Evolutionary conservation across 345 rosid species (phyloP).

Genomic region (Dovyalis caffra): DNA sequence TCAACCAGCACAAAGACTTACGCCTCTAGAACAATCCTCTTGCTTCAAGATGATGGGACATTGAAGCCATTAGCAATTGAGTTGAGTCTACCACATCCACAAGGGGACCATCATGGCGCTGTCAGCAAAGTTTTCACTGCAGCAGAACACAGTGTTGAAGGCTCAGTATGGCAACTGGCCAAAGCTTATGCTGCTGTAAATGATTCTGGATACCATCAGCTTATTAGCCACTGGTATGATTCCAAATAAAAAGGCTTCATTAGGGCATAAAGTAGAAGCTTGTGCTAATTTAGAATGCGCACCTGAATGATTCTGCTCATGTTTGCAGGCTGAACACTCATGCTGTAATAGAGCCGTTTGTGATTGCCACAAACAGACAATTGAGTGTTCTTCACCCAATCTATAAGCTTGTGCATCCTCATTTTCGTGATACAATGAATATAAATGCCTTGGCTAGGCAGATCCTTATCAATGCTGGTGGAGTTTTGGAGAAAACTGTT

Average conservation of each 20-base stretch:
- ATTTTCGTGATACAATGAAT: slow-evolving; percentile 87
- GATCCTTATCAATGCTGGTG: slow-evolving; percentile 76
- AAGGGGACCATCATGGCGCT: slow-evolving; percentile 64
- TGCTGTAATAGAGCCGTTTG: slow-evolving; percentile 84
- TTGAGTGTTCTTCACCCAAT: slow-evolving; percentile 85
- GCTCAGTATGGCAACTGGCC: slow-evolving; percentile 83
- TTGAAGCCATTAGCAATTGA: slow-evolving; percentile 82
- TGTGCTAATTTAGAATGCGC: not conserved
- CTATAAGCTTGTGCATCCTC: slow-evolving; percentile 81
- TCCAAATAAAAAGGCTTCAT: not conserved
- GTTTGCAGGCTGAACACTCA: slow-evolving; percentile 74
- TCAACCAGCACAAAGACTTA: slow-evolving; percentile 79
- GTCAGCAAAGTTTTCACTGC: slow-evolving; percentile 78
- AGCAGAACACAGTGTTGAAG: slow-evolving; percentile 52
- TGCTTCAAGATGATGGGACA: slow-evolving; percentile 66
- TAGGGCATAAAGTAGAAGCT: not conserved
- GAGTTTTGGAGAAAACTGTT: slow-evolving; percentile 70
- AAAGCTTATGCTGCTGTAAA: slow-evolving; percentile 86
- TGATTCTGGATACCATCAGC: slow-evolving; percentile 93
- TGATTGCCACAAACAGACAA: slow-evolving; percentile 79
- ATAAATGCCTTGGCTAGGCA: slow-evolving; percentile 87
- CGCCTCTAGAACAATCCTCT: slow-evolving; percentile 69
- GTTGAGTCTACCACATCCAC: slow-evolving; percentile 84
- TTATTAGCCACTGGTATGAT: slow-evolving; percentile 81
- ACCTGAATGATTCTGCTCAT: not conserved